phyloP scores from a whole-genome alignment of 1,284 basidiomycete species.

The Naganishia albida region DNA sequence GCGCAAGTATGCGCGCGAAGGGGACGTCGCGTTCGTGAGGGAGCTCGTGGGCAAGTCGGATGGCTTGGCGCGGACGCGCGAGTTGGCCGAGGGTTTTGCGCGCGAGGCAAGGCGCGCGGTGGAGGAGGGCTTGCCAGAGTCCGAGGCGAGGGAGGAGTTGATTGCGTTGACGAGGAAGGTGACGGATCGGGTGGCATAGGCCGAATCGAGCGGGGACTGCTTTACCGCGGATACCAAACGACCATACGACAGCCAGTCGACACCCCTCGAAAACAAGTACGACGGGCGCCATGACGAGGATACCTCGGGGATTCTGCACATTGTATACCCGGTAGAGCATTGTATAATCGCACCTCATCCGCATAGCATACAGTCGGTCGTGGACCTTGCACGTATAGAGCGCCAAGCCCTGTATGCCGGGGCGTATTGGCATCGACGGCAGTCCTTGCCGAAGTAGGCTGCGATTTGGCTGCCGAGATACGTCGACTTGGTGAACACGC shows the following conservation, averaged over 20 bases:
- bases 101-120: conserved; percentile 73
- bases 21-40: conserved; percentile 80
- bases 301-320: not conserved
- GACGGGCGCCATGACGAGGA: too few relatives aligned
- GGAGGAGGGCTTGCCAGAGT: conserved; percentile 69
- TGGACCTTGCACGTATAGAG: too few relatives aligned
- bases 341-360: not conserved
- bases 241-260: too few relatives aligned
- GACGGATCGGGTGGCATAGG: conserved; percentile 49
- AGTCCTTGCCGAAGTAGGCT: too few relatives aligned
- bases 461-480: too few relatives aligned
- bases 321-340: conserved; percentile 3
- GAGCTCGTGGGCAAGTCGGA: conserved; percentile 72
- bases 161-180: conserved; percentile 55
- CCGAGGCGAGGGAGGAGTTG: conserved; percentile 74
- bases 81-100: conserved; percentile 76
- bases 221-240: too few relatives aligned
- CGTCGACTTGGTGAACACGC: too few relatives aligned
- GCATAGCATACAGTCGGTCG: not conserved
- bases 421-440: too few relatives aligned
- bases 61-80: conserved; percentile 75
- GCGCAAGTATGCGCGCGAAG: conserved; percentile 76
- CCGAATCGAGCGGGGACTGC: too few relatives aligned
- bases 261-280: too few relatives aligned
- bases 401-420: too few relatives aligned